Evolutionary conservation across 768 basidiomycete genomes (phyloP), one percentile per base, ranked within the genome.

Genomic region (Amanita rimosa): DNA sequence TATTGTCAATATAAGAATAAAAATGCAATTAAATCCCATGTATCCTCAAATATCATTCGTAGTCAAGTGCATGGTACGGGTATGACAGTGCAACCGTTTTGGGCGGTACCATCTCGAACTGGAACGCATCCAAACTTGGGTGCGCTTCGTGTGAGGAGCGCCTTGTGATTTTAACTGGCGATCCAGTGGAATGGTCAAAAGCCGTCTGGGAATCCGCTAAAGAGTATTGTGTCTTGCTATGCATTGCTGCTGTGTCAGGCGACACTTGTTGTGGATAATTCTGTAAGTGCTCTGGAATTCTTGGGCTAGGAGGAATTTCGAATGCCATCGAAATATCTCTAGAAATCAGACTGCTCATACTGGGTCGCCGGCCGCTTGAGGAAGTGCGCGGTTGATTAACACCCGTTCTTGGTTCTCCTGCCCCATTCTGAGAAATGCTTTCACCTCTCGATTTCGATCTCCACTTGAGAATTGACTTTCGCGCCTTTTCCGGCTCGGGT

Each of bases 401-500:
- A 24, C 48, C 43, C 27, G 48, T 9, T 19, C 31, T 29, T 11
- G 31, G 19, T 31, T 27, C 48, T 33, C 27, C 29, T 13, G 38
- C 29, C 17, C 44, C 45, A 13, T 29, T 19, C 35, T 42, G 53
- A 44, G 40, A 45, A 35, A 49, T 37, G 34, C 50, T 56, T 5
- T 52, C 52, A 4, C 65, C 63, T 8, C 73, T 65, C 5, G 71
- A 63, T 11, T 49, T 49, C 9, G 74, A 70, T 59, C 78, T 81
- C 75, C 75, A 77, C 60, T 85, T 85, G 54, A 86, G 62, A 51
- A 87, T 86, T 9, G 85, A 87, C 67, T 84, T 86, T 37, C 80
- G 76, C 43, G 67, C 58, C 56, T 71, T 76, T 54, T 76, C 72
- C 54, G 64, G 65, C 24, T 70, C 69, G 43, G 67, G 66, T 27